Evolutionary conservation across 129 eudicot species (phyloP), one percentile per base, ranked within the genome.

Genomic region (Helichrysum umbraculigerum): DNA sequence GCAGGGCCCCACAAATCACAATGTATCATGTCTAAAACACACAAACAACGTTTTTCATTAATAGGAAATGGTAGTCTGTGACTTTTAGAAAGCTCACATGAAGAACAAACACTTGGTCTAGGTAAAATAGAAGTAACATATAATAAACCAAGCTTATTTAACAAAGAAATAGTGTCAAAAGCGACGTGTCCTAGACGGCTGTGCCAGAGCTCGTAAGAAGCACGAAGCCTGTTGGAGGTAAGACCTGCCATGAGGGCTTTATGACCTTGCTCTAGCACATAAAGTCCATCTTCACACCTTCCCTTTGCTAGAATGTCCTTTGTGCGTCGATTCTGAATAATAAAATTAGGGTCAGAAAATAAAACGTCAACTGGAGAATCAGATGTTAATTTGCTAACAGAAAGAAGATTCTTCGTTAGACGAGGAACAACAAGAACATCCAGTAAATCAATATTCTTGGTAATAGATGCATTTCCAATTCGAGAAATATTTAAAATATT

Each of bases 51-150:
- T 3, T 32, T 64, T 15, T 64, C 6, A 1, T 64, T 32, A 64
- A 64, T 29, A 1, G 7, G 1, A 64, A 64, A 64, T 28, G 41
- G 69, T 32, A 64, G n/a, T 9, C 3, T 30, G 4, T 15, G 42
- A 64, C 42, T 32, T 5, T 28, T 64, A 30, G 39, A 64, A 64
- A 64, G 69, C 20, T 64, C 69, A 64, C 39, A 64, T 4, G 44
- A 32, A 14, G 69, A 32, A 17, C 42, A 64, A 16, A 29, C 32
- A 64, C 3, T 32, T 64, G 42, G 41, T 15, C 16, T 64, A 3
- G 4, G 44, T 4, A 64, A 16, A 64, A 32, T 5, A 64, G 39
- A 32, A 10, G 21, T 64, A 32, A 64, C 44, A 64, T 3, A 64
- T 0, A 29, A 22, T 2, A 7, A 9, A 28, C 37, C 37, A 28